Evolutionary conservation across 73 alveolate species (phyloP).

Genomic region (Paramecium biaurelia): DNA sequence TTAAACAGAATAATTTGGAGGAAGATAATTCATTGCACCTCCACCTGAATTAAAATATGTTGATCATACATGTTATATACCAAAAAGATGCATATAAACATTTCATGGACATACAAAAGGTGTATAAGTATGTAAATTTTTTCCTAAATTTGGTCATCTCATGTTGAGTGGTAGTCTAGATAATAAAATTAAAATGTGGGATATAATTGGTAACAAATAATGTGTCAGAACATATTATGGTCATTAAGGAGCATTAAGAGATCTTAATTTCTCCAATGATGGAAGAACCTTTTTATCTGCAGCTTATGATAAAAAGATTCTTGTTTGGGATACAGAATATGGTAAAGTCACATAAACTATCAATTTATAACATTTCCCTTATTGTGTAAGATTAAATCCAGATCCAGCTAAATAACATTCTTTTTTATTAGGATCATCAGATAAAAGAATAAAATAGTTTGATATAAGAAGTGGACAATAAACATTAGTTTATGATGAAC

Average conservation of each 20-base stretch:
- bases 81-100: constrained; percentile 94
- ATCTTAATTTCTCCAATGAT: constrained; percentile 88
- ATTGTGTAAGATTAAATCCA: constrained; percentile 89
- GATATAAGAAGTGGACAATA: constrained; percentile 87
- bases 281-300: constrained; percentile 92
- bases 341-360: constrained; percentile 92
- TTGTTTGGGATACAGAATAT: constrained; percentile 98
- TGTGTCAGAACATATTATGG: constrained; percentile 96
- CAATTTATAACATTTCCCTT: constrained; percentile 87
- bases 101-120: constrained; percentile 93
- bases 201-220: constrained; percentile 89
- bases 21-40: constrained; percentile 90
- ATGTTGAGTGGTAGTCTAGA: constrained; percentile 91
- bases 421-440: constrained; percentile 90
- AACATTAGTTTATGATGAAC: constrained; percentile 93
- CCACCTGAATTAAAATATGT: constrained; percentile 90
- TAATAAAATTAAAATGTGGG: constrained; percentile 96
- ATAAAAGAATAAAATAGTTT: constrained; percentile 84
- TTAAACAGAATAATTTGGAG: constrained; percentile 67
- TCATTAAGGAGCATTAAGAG: constrained; percentile 96
- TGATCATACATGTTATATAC: constrained; percentile 92
- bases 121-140: constrained; percentile 88
- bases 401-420: constrained; percentile 85
- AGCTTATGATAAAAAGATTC: constrained; percentile 90
- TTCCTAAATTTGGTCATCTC: constrained; percentile 96